Evolutionary conservation across 495 filamentous ascomycete species (phyloP).

Genomic region (Neurospora intermedia): DNA sequence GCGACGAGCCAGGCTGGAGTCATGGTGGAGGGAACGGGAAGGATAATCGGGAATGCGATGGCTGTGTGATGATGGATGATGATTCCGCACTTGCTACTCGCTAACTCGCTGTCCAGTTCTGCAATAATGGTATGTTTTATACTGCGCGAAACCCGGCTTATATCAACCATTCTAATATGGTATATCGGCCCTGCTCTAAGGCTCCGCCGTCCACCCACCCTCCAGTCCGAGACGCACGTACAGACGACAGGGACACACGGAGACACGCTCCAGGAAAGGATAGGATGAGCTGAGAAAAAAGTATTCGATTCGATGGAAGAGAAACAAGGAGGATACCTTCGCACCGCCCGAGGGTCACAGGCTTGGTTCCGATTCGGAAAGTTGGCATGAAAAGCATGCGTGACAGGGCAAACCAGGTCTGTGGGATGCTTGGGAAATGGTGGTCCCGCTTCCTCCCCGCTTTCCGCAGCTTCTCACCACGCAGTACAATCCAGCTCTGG

Average conservation of each 20-base stretch:
- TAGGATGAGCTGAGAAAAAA: neutral
- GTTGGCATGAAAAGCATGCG: neutral
- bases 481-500: neutral
- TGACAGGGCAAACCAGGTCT: neutral
- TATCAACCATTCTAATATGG: slow-evolving; percentile 9
- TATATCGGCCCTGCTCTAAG: slow-evolving; percentile 9
- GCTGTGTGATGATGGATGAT: neutral
- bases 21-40: neutral
- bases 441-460: neutral
- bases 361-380: neutral
- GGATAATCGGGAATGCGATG: neutral
- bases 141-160: slow-evolving; percentile 8
- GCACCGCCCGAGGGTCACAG: neutral
- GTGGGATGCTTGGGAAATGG: neutral
- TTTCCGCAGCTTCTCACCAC: neutral
- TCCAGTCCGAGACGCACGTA: neutral
- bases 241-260: neutral
- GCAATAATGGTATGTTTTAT: slow-evolving; percentile 13
- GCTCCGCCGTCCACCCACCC: slow-evolving; percentile 2
- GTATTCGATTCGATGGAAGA: neutral
- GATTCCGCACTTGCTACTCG: neutral
- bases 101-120: neutral
- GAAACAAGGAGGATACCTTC: neutral
- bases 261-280: neutral
- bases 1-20: neutral